Conservation (phyloP, 2,329 filamentous ascomycete species). For the Aspergillus costaricaensis region DNA sequence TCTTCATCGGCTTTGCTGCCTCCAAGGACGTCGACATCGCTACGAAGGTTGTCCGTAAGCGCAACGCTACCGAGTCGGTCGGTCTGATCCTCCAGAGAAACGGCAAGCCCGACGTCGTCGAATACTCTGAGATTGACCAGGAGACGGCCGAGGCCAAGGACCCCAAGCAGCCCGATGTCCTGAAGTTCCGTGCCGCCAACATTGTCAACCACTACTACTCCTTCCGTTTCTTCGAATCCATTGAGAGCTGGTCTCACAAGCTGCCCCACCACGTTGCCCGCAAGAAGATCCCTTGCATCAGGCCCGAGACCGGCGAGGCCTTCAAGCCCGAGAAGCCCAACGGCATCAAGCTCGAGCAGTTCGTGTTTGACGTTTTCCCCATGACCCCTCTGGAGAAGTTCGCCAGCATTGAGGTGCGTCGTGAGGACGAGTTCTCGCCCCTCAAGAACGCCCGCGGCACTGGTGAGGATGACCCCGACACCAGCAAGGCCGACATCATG, state of each 20-base stretch:
- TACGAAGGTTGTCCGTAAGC: constrained; percentile 99
- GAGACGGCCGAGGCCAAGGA: constrained; percentile 89
- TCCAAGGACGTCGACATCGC: constrained; percentile 89
- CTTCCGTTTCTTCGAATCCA: constrained; percentile 85
- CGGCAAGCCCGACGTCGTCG: constrained; percentile 93
- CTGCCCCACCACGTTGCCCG: constrained; percentile 93
- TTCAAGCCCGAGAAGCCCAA: constrained; percentile 94
- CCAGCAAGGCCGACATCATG: constrained; percentile 88
- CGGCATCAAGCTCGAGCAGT: constrained; percentile 98
- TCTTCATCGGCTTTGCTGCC: constrained; percentile 92
- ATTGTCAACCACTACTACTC: constrained; percentile 99
- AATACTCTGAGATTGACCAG: constrained; percentile 95
- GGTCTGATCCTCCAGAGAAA: constrained; percentile 94
- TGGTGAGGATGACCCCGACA: constrained; percentile 90
- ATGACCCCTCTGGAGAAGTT: constrained; percentile 84
- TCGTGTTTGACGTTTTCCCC: constrained; percentile 98
- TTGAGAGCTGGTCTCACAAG: constrained; percentile 80
- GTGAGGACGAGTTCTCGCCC: constrained; percentile 97
- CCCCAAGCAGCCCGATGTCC: constrained; percentile 72
- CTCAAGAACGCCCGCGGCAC: constrained; percentile 88
- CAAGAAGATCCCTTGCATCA: constrained; percentile 94
- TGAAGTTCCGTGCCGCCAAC: constrained; percentile 97
- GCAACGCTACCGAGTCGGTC: constrained; percentile 91
- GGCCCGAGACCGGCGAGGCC: constrained; percentile 73
- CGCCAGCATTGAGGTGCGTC: constrained; percentile 91